These are phyloP conservation scores for Ceratonia siliqua DNA, from an alignment of 306 rosid species.

Conservation along the genomic window DNA sequence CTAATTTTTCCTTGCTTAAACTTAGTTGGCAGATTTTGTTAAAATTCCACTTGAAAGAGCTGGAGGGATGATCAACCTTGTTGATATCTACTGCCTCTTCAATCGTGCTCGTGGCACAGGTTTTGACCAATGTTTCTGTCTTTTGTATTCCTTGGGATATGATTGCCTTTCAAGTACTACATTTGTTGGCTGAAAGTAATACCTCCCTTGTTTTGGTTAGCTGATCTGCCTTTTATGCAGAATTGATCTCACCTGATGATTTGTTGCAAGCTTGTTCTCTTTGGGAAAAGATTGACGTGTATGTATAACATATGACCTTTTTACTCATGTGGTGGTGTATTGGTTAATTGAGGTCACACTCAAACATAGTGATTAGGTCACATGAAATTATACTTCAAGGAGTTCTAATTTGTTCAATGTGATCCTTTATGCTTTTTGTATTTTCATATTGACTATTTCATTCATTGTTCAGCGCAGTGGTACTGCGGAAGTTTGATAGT, in stretches of 20 bases:
- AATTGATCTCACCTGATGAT: conserved; percentile 96
- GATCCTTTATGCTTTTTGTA: not conserved
- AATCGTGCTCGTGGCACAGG: conserved; percentile 99
- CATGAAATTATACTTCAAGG: not conserved
- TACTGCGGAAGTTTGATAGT: conserved; percentile 94
- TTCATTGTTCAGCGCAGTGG: conserved; percentile 59
- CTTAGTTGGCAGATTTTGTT: conserved; percentile 92
- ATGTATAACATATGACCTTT: conserved; percentile 44
- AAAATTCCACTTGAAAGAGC: conserved; percentile 84
- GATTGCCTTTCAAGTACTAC: conserved; percentile 19
- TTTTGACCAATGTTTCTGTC: conserved; percentile 26
- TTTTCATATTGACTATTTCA: conserved; percentile 21
- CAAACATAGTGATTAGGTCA: conserved; percentile 14
- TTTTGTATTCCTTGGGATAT: conserved; percentile 19
- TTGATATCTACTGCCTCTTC: conserved; percentile 89
- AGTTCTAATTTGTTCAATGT: conserved; percentile 17
- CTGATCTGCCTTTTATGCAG: conserved; percentile 50
- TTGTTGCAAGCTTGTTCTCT: conserved; percentile 90
- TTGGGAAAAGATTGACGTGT: conserved; percentile 99
- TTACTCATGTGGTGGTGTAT: conserved; percentile 25
- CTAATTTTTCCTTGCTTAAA: conserved; percentile 35
- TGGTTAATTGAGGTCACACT: conserved; percentile 19
- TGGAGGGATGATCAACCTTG: conserved; percentile 92
- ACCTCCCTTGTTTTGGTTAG: conserved; percentile 35
- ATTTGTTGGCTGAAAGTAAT: conserved; percentile 14